Percentiles rank a stretch among this genome's conserved stretches.
These are phyloP conservation scores for Gracilaria gracilis DNA, from an alignment of 23 red algal genomes.

Conservation along the genomic window DNA sequence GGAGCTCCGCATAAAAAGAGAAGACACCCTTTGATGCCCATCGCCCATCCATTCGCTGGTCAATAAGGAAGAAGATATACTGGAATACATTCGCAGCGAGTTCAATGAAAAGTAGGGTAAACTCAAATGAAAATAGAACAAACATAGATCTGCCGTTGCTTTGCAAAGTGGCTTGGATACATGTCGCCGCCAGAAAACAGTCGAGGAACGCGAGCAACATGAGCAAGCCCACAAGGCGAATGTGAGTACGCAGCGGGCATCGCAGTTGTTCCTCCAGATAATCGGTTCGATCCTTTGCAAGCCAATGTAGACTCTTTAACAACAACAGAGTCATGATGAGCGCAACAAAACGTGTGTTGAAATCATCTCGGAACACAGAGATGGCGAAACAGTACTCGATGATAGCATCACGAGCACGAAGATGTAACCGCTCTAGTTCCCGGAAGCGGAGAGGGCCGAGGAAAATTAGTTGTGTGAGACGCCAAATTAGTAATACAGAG, in stretches of 20 bases:
- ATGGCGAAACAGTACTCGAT: slow-evolving; percentile 97
- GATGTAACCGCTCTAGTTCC: slow-evolving; percentile 91
- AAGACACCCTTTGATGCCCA: slow-evolving; percentile 91
- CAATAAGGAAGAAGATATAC: slow-evolving; percentile 83
- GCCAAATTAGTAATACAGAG: slow-evolving; percentile 73
- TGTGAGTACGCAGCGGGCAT: slow-evolving; percentile 70
- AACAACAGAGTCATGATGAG: slow-evolving; percentile 87
- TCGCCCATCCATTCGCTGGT: slow-evolving; percentile 70
- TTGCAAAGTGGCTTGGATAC: slow-evolving; percentile 38
- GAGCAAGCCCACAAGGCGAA: slow-evolving; percentile 82
- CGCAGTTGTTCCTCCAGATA: slow-evolving; percentile 91
- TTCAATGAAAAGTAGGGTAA: slow-evolving; percentile 82
- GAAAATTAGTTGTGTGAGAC: slow-evolving; percentile 82
- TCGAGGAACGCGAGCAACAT: slow-evolving; percentile 68
- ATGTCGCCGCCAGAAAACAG: slow-evolving; percentile 58
- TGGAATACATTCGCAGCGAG: slow-evolving; percentile 69
- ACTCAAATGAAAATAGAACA: slow-evolving; percentile 95
- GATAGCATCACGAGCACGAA: slow-evolving; percentile 90
- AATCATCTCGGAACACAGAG: slow-evolving; percentile 96
- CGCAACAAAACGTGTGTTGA: slow-evolving; percentile 80
- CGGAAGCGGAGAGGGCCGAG: slow-evolving; percentile 89
- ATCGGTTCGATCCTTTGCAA: slow-evolving; percentile 89
- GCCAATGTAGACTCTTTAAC: slow-evolving; percentile 96
- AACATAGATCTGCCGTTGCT: slow-evolving; percentile 80
- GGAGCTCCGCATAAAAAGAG: slow-evolving; percentile 90